Base-by-base conservation (phyloP, 306 rosid genomes). In the Castanospermum australe region DNA sequence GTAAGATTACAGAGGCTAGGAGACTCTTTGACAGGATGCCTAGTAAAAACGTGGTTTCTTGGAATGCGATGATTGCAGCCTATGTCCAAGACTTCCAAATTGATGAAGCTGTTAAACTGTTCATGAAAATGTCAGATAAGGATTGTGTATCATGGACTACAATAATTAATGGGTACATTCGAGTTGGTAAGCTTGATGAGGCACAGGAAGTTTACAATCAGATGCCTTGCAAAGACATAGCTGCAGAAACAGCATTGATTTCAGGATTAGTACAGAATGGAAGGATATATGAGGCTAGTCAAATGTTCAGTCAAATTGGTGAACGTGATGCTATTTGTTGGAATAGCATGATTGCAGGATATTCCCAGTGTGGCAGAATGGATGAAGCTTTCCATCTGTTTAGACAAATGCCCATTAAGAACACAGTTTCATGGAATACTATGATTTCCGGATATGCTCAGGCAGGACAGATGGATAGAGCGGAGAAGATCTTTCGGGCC, bases 31-130 rank as follows among this genome's bases (percentile, higher is more conserved):
- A 92, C 75, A 67, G 69, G 56, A 89, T 89, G 89, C 94, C 92
- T 14, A 35, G 54, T 75, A 94, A 86, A 77, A 94, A 92, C 70
- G 85, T 83, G 54, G 97, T 92, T 79, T 83, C 94, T 81, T 92
- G 98, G 98, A 94, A 92, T 84, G 98, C 97, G 42, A 92, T 94
- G 93, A 86, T 94, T 61, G 85, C 89, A 25, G 97, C 91, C 47
- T 90, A 94, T 81, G 89, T 87, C 38, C 87, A 86, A 76, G 87
- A 89, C 67, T 74, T 70, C 39, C 91, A 92, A 76, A 77, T 86
- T 42, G 92, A 90, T 8, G 87, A 92, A 69, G 96, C 98, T 51
- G 76, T 85, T 62, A 73, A 68, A 59, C 44, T 92, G 35, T 94
- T 90, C 69, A 35, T n/a, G 73, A 81, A 86, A 48, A 92, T 89